Conservation (phyloP, 805 yeast genomes). For the Diddensiella transvaalensis region DNA sequence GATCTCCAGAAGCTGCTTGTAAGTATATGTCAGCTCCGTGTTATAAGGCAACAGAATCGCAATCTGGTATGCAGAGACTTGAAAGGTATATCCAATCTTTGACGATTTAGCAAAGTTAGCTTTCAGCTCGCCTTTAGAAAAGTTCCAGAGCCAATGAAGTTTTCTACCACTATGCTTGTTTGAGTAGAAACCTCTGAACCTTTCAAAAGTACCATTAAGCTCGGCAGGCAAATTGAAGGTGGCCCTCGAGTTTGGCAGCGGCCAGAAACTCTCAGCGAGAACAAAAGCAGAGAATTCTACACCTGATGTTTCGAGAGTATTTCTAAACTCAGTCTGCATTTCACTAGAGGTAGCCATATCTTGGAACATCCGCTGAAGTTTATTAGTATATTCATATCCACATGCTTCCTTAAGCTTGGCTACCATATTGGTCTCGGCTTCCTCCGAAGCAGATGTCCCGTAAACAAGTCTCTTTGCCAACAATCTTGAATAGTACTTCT, state of each 20-base stretch:
- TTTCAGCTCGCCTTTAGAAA: conserved; percentile 86
- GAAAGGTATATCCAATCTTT: conserved; percentile 51
- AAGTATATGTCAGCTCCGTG: conserved; percentile 55
- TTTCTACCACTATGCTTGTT: conserved; percentile 81
- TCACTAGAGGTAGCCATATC: conserved; percentile 85
- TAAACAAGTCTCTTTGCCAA: conserved; percentile 86
- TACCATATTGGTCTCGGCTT: conserved; percentile 77
- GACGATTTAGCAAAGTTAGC: conserved; percentile 83
- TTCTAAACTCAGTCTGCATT: conserved; percentile 56
- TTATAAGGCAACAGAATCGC: conserved; percentile 84
- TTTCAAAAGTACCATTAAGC: conserved; percentile 59
- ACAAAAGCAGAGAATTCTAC: conserved; percentile 68
- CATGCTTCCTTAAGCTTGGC: conserved; percentile 85
- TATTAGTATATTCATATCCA: conserved; percentile 87
- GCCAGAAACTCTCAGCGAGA: conserved; percentile 91
- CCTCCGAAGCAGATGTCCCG: conserved; percentile 80
- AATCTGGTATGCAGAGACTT: conserved; percentile 82
- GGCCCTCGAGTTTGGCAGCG: conserved; percentile 48
- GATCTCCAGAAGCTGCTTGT: conserved; percentile 56
- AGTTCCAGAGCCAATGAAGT: conserved; percentile 93
- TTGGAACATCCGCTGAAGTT: conserved; percentile 92
- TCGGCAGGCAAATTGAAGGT: conserved; percentile 65
- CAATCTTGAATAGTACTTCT: conserved; percentile 83
- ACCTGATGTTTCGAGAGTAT: conserved; percentile 39
- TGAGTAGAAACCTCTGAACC: conserved; percentile 65